Evolutionary conservation across 139 green algal species (phyloP), one percentile per base, ranked within the genome.

Genomic region (Gonium pectorale): DNA sequence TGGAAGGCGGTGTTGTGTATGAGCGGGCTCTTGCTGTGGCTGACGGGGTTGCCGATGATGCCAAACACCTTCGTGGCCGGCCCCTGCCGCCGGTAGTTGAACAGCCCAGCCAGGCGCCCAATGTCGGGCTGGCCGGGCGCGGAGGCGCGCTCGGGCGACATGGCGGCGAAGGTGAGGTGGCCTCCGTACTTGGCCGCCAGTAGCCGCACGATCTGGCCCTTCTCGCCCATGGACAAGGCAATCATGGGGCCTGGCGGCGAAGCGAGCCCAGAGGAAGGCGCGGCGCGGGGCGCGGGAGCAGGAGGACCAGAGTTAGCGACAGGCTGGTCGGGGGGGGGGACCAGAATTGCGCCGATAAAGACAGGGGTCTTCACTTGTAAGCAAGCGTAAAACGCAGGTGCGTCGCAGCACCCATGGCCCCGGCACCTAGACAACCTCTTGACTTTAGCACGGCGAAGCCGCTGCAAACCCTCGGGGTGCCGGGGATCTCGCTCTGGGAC

Each of bases 181-280:
- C 92, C 95, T 31, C 97, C 97, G 86, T 95, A 99, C 90, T 99
- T 99, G 54, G 95, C 91, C 0, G 97, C 96, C 68, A 99, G 92
- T 67, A 99, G 77, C 37, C 97, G 90, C 2, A 90, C 96, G 52
- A 96, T 92, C 31, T 94, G 79, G 24, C 97, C 97, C 11, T 85
- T 86, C 81, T 98, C 96, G 1, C 97, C 96, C 97, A 99, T 99
- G 31, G 93, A 91, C 41, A 99, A 83, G 0, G 94, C 94, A 56
- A 99, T 99, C 46, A 93, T 95, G 43, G 95, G 95, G 31, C 88
- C 95, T 94, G 90, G 56, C 35, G 74, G 3, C 38, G 67, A n/a
- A n/a, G n/a, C n/a, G n/a, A n/a, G n/a, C n/a, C n/a, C n/a, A n/a
- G n/a, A n/a, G n/a, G n/a, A n/a, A n/a, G n/a, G n/a, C n/a, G n/a